Conservation (phyloP, 345 rosid species). For the Gynandropsis gynandra region DNA sequence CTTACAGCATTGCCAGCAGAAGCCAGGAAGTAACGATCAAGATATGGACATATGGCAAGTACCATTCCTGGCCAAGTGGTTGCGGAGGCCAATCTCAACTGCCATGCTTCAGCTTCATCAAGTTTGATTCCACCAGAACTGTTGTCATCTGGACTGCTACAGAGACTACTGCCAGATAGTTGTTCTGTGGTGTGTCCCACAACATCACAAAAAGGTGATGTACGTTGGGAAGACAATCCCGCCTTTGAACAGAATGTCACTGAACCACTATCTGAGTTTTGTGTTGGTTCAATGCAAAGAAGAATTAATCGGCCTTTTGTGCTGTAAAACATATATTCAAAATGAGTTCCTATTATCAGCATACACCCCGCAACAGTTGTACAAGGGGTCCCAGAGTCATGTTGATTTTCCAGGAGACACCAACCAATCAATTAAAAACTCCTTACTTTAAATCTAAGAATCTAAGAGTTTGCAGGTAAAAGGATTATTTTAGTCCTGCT, state of each 20-base stretch:
- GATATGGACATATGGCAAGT: conserved; percentile 91
- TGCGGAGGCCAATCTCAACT: conserved; percentile 50
- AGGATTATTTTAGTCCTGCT: too few species aligned
- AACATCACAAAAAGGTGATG: conserved; percentile 78
- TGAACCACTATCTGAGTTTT: conserved; percentile 71
- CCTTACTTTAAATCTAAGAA: too few species aligned
- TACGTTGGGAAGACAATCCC: conserved; percentile 65
- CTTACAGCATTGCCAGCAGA: conserved; percentile 98
- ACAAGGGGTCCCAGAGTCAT: too few species aligned
- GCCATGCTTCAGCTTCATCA: conserved; percentile 85
- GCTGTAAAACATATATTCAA: conserved; percentile 37
- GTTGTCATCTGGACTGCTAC: conserved; percentile 79
- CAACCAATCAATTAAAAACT: too few species aligned
- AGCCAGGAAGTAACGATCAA: conserved; percentile 78
- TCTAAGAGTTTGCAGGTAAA: too few species aligned
- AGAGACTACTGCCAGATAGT: conserved; percentile 69
- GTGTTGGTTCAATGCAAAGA: conserved; percentile 59
- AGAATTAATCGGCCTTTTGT: conserved; percentile 85
- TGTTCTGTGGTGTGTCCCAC: conserved; percentile 63
- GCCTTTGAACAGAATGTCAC: conserved; percentile 57
- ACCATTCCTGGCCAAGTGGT: conserved; percentile 72
- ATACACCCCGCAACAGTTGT: too few species aligned
- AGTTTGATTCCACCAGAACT: conserved; percentile 74
- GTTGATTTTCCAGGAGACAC: too few species aligned
- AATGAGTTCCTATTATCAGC: conserved; percentile 20